Percentiles rank a stretch among this genome's conserved stretches.
phyloP scores from a whole-genome alignment of 257 asterid genomes.

The Eustoma russellianum region DNA sequence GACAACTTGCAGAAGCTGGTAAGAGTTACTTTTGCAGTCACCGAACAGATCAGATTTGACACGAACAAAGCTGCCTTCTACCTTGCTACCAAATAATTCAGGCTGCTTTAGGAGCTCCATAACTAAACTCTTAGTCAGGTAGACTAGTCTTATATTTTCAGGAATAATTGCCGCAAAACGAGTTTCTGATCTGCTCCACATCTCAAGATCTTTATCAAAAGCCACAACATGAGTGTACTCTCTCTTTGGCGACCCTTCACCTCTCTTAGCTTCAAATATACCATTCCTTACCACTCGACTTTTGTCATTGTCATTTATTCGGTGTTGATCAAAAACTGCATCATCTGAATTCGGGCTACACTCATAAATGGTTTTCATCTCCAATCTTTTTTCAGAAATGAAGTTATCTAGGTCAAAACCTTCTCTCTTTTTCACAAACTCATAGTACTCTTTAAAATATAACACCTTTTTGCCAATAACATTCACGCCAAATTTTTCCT shows the following conservation, averaged over 20 bases:
- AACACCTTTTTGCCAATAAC: slow-evolving; percentile 31
- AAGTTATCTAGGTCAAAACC: slow-evolving; percentile 37
- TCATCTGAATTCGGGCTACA: slow-evolving; percentile 8
- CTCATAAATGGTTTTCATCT: slow-evolving; percentile 14
- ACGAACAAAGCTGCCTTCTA: slow-evolving; percentile 55
- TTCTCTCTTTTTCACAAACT: slow-evolving; percentile 31
- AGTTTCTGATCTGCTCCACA: slow-evolving; percentile 14
- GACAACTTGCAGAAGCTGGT: slow-evolving; percentile 60
- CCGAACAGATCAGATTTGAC: slow-evolving; percentile 34
- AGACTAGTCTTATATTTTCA: slow-evolving; percentile 62
- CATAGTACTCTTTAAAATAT: slow-evolving; percentile 53
- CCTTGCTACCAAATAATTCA: slow-evolving; percentile 52
- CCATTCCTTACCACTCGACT: slow-evolving; percentile 19
- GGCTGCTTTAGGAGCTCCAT: slow-evolving; percentile 46
- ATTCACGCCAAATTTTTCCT: no score
- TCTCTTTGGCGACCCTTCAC: slow-evolving; percentile 19
- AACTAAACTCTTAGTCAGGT: slow-evolving; percentile 52
- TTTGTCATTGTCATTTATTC: slow-evolving; percentile 26
- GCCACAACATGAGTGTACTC: slow-evolving; percentile 16
- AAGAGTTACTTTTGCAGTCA: slow-evolving; percentile 18
- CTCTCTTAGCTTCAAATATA: slow-evolving; percentile 19
- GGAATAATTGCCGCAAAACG: slow-evolving; percentile 39
- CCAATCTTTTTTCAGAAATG: slow-evolving; percentile 15
- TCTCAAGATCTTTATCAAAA: slow-evolving; percentile 11
- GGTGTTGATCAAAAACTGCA: no score